phyloP scores from a whole-genome alignment of 2,329 filamentous ascomycete genomes.

The Pseudogymnoascus sp. region DNA sequence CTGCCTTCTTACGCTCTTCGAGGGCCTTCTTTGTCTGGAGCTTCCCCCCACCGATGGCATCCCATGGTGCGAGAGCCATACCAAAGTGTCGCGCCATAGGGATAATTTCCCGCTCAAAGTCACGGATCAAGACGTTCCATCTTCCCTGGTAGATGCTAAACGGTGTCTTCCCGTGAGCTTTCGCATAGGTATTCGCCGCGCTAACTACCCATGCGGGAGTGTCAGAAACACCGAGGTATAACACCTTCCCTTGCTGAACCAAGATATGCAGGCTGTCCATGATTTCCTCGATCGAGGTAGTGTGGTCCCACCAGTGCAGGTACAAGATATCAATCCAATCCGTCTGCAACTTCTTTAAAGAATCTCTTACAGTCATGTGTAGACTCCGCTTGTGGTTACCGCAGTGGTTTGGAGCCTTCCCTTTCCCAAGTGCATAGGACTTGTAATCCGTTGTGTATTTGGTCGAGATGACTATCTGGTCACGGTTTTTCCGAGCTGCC shows the following conservation, averaged over 20 bases:
- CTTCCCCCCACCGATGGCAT: constrained; percentile 42
- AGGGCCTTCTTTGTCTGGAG: constrained; percentile 39
- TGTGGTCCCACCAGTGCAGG: constrained; percentile 41
- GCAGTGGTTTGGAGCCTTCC: constrained; percentile 45
- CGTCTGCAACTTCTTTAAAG: constrained; percentile 55
- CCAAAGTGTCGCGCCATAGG: constrained; percentile 51
- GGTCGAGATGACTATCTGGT: constrained; percentile 65
- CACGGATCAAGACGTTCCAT: constrained; percentile 56
- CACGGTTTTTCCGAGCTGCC: constrained; percentile 54
- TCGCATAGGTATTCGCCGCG: constrained; percentile 62
- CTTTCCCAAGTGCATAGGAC: constrained; percentile 30
- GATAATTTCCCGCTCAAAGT: constrained; percentile 57
- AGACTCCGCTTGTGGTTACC: constrained; percentile 60
- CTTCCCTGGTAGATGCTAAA: constrained; percentile 64
- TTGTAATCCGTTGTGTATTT: constrained; percentile 59
- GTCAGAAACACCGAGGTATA: constrained; percentile 62
- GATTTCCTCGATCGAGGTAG: constrained; percentile 54
- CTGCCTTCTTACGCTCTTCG: constrained; percentile 27
- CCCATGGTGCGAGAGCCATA: constrained; percentile 53
- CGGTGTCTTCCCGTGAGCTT: constrained; percentile 58
- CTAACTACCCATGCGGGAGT: constrained; percentile 65
- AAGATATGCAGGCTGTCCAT: constrained; percentile 62
- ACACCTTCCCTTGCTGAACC: constrained; percentile 53
- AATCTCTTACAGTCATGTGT: constrained; percentile 45
- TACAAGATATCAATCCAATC: constrained; percentile 60